Base-by-base conservation (phyloP, 2,329 filamentous ascomycete genomes). In the Phialophora tarda region DNA sequence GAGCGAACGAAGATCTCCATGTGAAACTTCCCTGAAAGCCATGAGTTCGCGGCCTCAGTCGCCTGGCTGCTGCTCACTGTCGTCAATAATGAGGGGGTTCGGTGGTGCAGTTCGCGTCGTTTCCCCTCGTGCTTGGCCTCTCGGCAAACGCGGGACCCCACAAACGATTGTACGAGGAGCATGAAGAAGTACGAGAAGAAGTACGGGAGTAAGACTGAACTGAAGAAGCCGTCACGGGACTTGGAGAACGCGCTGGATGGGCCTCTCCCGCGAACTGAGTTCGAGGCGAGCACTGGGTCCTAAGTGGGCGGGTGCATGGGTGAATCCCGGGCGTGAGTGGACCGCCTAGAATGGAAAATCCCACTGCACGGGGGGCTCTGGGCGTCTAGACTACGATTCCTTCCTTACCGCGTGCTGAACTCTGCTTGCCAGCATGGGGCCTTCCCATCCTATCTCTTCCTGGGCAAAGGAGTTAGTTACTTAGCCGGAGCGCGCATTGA, bases 91-190 rank as follows among this genome's bases (percentile, higher is more conserved):
- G 38, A 51, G 24, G 48, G 48, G 48, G 4, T 2, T n/a, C 26
- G 26, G 26, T 26, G 26, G 26, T 26, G 26, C 26, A 26, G 26
- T 26, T 26, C 26, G 32, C 12, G 30, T 10, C 8, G 30, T 10
- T 10, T 10, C 28, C 28, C 30, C 30, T 34, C 32, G 32, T 8
- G 48, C 21, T 51, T 28, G 48, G 24, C 48, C 21, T 12, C 48
- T 23, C 48, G 48, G 48, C 21, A 51, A 23, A 51, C 24, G 48
- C 48, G 48, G 48, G 48, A 51, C 48, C 48, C 48, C 48, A 51
- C 48, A 51, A 51, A 26, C 48, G 2, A 23, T 24, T n/a, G 47
- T 50, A 23, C 47, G n/a, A 26, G 26, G 26, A 26, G 24, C 2
- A 26, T 2, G 24, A 26, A 26, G 26, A 26, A 26, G 24, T 28